A percentile compares a stretch with the other conserved stretches of the same genome.
These are phyloP conservation scores for Anthoceros angustus DNA, from an alignment of 225 moss, liverwort and hornwort genomes.

Conservation along the genomic window DNA sequence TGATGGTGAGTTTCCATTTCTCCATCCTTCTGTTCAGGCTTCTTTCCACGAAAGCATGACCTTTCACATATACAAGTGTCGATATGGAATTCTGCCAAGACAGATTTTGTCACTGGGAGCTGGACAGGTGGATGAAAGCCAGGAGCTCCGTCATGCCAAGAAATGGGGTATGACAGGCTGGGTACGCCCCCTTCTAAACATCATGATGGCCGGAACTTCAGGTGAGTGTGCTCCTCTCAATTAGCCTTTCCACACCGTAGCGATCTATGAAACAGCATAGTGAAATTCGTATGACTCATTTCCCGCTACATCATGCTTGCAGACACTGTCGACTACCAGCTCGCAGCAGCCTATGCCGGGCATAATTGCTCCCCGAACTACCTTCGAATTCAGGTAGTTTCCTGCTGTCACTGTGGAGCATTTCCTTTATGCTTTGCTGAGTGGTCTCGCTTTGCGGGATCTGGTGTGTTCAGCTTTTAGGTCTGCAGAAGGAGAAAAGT, in stretches of 20 bases:
- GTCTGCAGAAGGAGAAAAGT: constrained; percentile 61
- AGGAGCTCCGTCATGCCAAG: constrained; percentile 36
- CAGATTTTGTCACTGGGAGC: constrained; percentile 82
- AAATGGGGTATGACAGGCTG: constrained; percentile 96
- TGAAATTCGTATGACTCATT: not conserved
- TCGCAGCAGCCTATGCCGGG: constrained; percentile 84
- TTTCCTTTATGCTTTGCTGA: not conserved
- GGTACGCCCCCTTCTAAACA: constrained; percentile 81
- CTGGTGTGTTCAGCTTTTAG: constrained; percentile 36
- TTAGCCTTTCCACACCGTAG: not conserved
- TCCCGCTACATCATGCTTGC: constrained; percentile 4
- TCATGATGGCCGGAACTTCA: constrained; percentile 95
- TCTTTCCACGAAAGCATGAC: not conserved
- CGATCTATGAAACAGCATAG: not conserved
- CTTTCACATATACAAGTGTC: not conserved
- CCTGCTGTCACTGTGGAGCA: not conserved
- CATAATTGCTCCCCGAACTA: constrained; percentile 82
- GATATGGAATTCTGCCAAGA: not conserved
- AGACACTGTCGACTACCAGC: constrained; percentile 95
- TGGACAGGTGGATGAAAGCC: constrained; percentile 77
- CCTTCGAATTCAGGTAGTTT: constrained; percentile 70
- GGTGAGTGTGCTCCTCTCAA: constrained; percentile 21
- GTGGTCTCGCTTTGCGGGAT: not conserved
- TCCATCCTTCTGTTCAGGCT: not conserved
- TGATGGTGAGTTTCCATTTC: constrained; percentile 36